phyloP scores from a whole-genome alignment of 352 stramenopile genomes.

The Phytophthora nicotianae region DNA sequence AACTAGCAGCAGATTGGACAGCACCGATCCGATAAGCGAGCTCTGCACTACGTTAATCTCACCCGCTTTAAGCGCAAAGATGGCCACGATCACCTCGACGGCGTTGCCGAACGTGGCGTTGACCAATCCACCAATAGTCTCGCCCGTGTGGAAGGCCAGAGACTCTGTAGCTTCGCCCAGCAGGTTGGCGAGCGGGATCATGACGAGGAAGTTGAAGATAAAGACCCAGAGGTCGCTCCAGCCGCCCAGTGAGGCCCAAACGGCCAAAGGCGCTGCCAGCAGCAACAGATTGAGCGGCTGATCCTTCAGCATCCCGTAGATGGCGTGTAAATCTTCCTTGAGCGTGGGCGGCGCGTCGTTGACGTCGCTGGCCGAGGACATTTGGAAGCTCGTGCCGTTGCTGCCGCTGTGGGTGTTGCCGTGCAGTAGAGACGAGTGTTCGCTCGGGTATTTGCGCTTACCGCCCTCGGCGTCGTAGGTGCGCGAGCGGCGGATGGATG shows the following conservation, averaged over 20 bases:
- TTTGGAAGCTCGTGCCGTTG: conserved; percentile 19
- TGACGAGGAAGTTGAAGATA: conserved; percentile 96
- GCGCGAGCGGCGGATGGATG: conserved; percentile 58
- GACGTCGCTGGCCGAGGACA: conserved; percentile 11
- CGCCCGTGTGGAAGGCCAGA: conserved; percentile 95
- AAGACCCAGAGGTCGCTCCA: conserved; percentile 91
- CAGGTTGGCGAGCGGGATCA: conserved; percentile 95
- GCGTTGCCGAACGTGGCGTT: conserved; percentile 99
- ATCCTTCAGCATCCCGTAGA: conserved; percentile 48
- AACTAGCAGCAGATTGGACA: conserved; percentile 98
- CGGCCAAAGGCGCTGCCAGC: conserved; percentile 55
- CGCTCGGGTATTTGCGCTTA: conserved; percentile 32
- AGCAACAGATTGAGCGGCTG: conserved; percentile 79
- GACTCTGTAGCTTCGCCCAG: conserved; percentile 98
- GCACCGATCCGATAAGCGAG: conserved; percentile 96
- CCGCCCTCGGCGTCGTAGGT: conserved; percentile 41
- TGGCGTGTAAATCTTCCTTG: conserved; percentile 48
- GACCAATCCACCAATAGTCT: conserved; percentile 96
- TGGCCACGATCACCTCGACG: conserved; percentile 96
- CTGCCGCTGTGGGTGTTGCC: conserved; percentile 25
- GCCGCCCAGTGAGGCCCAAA: conserved; percentile 63
- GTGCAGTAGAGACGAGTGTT: conserved; percentile 47
- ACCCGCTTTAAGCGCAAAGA: conserved; percentile 93
- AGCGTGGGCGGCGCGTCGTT: conserved; percentile 20
- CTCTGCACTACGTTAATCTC: conserved; percentile 97